Percentiles rank a stretch among this genome's conserved stretches.
Conservation (phyloP, 345 rosid species). For the Ceriops decandra region DNA sequence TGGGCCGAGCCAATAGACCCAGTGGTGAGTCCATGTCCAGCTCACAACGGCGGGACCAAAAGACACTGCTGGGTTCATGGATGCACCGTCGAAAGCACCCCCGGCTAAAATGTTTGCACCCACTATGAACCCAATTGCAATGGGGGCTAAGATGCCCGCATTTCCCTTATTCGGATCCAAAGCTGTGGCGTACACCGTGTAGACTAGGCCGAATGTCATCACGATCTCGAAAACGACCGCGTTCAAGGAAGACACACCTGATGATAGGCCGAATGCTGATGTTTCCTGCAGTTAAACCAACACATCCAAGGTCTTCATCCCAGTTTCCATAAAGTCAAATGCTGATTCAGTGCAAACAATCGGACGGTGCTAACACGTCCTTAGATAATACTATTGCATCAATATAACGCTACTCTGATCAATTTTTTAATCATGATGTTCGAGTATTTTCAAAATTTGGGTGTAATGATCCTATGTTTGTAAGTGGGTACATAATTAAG, state of each 20-base stretch:
- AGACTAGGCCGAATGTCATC: conserved; percentile 27
- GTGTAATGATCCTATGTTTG: too few species aligned
- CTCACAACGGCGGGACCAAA: conserved; percentile 27
- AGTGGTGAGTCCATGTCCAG: conserved; percentile 25
- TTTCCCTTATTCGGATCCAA: conserved; percentile 25
- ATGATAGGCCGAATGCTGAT: conserved; percentile 31
- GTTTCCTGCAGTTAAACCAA: conserved; percentile 24
- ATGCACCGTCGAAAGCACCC: conserved; percentile 42
- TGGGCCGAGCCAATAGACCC: conserved; percentile 30
- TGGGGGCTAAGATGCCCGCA: conserved; percentile 29
- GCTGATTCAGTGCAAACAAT: too few species aligned
- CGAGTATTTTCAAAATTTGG: too few species aligned
- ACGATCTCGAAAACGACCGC: conserved; percentile 23
- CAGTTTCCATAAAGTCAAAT: too few species aligned
- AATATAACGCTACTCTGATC: too few species aligned
- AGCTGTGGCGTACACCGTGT: conserved; percentile 27
- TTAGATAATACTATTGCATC: too few species aligned
- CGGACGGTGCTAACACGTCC: too few species aligned
- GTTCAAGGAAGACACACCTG: conserved; percentile 21
- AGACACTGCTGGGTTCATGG: conserved; percentile 23
- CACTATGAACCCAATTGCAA: conserved; percentile 41
- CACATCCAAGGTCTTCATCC: too few species aligned
- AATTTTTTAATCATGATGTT: too few species aligned
- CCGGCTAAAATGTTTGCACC: conserved; percentile 43
- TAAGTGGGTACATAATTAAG: too few species aligned